These are phyloP conservation scores for Spirogloea muscicola DNA, from an alignment of 139 green algal species.

Conservation along the genomic window DNA sequence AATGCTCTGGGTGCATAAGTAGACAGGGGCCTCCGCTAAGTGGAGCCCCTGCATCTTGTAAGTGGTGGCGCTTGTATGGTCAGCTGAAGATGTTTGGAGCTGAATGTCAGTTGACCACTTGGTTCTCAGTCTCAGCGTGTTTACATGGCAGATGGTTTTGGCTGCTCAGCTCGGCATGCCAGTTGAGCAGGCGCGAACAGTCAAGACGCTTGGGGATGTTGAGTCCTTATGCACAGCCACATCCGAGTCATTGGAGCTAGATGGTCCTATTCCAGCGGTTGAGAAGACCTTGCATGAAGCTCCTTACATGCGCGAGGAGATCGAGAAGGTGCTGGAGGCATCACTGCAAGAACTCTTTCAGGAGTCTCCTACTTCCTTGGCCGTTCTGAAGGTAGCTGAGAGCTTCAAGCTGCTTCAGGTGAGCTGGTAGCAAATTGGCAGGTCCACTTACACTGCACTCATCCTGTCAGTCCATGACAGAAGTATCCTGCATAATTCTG, in stretches of 20 bases:
- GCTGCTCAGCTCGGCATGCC: constrained; percentile 20
- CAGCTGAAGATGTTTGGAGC: too few species aligned
- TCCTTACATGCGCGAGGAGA: constrained; percentile 27
- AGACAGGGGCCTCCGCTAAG: too few species aligned
- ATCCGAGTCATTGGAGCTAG: not conserved
- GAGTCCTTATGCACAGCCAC: constrained; percentile 4
- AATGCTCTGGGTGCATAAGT: too few species aligned
- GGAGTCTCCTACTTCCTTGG: constrained; percentile 19
- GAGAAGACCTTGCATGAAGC: constrained; percentile 25
- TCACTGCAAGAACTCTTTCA: constrained; percentile 2
- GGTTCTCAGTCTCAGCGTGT: too few species aligned
- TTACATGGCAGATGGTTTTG: constrained; percentile 28
- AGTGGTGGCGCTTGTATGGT: too few species aligned
- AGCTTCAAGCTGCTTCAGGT: constrained; percentile 19
- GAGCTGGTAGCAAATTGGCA: too few species aligned
- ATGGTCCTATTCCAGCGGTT: not conserved
- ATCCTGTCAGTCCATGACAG: too few species aligned
- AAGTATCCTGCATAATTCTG: too few species aligned
- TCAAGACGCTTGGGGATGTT: constrained; percentile 12
- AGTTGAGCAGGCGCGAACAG: not conserved
- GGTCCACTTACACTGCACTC: too few species aligned
- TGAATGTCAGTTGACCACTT: too few species aligned
- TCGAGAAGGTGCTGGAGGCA: constrained; percentile 20
- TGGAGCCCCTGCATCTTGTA: too few species aligned
- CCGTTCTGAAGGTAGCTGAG: constrained; percentile 20